Conservation (phyloP, 2,329 filamentous ascomycete genomes). For the Pseudogymnoascus sp. region DNA sequence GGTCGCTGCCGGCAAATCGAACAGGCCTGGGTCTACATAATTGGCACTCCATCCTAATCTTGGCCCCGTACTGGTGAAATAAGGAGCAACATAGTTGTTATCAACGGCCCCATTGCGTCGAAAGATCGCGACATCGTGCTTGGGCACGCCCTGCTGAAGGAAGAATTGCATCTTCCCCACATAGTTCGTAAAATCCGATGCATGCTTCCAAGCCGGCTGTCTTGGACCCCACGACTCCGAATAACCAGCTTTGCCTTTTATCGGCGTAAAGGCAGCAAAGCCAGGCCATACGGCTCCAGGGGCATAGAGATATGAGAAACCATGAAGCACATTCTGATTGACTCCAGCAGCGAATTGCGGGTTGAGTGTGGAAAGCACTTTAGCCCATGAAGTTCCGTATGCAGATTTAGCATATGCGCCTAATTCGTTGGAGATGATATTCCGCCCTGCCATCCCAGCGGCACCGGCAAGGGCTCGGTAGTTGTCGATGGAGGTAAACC, state of each 20-base stretch:
- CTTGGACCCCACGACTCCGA: conserved; percentile 10
- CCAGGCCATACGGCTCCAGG: conserved; percentile 6
- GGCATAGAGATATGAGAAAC: conserved; percentile 4
- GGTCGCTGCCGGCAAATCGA: not conserved
- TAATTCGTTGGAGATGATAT: conserved; percentile 11
- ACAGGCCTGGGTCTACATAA: conserved; percentile 4
- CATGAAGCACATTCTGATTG: conserved; percentile 4
- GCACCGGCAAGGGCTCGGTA: conserved; percentile 11
- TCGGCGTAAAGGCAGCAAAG: not conserved
- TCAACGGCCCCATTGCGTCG: conserved; percentile 4
- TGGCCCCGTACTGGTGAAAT: conserved; percentile 7
- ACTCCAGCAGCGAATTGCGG: conserved; percentile 7
- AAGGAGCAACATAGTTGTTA: conserved; percentile 5
- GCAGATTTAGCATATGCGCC: conserved; percentile 9
- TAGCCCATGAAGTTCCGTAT: conserved; percentile 12
- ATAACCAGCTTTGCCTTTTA: not conserved
- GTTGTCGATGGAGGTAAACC: conserved; percentile 3
- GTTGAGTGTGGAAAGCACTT: conserved; percentile 9
- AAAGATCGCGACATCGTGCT: conserved; percentile 11
- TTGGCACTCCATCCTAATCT: conserved; percentile 2
- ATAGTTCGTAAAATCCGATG: conserved; percentile 4
- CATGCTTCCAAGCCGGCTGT: conserved; percentile 8
- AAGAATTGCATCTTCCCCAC: conserved; percentile 8
- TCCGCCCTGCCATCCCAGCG: conserved; percentile 8
- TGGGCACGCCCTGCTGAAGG: conserved; percentile 8